A percentile compares a stretch with the other conserved stretches of the same genome.
Evolutionary conservation across 257 asterid genomes (phyloP).

Genomic region (Osmanthus fragrans): DNA sequence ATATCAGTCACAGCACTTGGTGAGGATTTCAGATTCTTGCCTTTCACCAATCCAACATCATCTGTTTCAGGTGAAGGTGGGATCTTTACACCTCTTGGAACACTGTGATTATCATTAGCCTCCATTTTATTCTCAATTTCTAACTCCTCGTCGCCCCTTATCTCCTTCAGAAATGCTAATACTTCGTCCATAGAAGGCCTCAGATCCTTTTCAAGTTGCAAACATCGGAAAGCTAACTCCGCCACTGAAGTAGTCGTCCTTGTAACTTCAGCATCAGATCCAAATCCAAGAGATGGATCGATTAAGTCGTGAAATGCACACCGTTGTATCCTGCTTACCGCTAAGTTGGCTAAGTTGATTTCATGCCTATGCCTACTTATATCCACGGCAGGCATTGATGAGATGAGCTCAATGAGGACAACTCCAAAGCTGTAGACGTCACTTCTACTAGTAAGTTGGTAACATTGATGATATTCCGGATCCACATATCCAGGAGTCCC

Average conservation of each 20-base stretch:
- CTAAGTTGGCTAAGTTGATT: conserved; percentile 26
- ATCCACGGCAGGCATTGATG: conserved; percentile 12
- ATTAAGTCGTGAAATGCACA: conserved; percentile 18
- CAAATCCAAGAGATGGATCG: conserved; percentile 24
- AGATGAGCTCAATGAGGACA: conserved; percentile 26
- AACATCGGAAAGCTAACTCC: conserved; percentile 29
- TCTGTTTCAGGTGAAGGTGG: no score
- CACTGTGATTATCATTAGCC: no score
- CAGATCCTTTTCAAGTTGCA: conserved; percentile 25
- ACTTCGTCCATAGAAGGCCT: conserved; percentile 34
- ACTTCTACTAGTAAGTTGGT: conserved; percentile 17
- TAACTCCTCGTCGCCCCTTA: background rate
- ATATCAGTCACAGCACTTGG: no score
- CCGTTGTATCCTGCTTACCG: conserved; percentile 21
- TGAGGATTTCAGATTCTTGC: no score
- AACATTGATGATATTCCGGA: conserved; percentile 20
- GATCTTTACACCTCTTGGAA: no score
- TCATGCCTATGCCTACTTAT: conserved; percentile 26
- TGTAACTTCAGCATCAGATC: conserved; percentile 3
- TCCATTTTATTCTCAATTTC: no score
- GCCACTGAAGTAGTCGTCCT: conserved; percentile 23
- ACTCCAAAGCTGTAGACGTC: conserved; percentile 31
- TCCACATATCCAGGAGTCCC: conserved; percentile 8
- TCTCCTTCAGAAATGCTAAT: conserved; percentile 16
- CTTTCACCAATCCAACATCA: no score